A percentile compares a stretch with the other conserved stretches of the same genome.
Conservation (phyloP, 805 yeast species). For the Candida gorgasii region DNA sequence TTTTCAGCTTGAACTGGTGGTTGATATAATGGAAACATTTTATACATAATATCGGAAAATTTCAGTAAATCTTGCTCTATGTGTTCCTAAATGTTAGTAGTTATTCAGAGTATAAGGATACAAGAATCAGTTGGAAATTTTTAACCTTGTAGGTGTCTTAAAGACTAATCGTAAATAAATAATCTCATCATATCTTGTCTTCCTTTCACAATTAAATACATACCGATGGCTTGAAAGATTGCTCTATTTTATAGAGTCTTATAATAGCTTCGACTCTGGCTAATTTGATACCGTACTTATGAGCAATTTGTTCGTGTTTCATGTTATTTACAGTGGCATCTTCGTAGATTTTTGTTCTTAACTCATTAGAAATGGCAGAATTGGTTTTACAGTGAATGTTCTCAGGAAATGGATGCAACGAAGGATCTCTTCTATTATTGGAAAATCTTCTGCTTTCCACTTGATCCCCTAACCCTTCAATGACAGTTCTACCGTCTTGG, state of each 20-base stretch:
- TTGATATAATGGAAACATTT: conserved; percentile 75
- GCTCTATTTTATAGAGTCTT: conserved; percentile 65
- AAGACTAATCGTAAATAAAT: conserved; percentile 72
- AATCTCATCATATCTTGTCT: conserved; percentile 14
- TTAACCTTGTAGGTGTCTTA: conserved; percentile 50
- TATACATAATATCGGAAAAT: conserved; percentile 64
- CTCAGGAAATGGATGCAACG: conserved; percentile 79
- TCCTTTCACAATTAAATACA: conserved; percentile 31
- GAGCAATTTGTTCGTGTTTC: conserved; percentile 72
- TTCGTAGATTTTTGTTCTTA: conserved; percentile 60
- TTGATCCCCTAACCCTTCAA: conserved; percentile 10
- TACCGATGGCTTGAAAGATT: conserved; percentile 60
- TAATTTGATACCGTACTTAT: conserved; percentile 74
- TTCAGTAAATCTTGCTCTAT: conserved; percentile 56
- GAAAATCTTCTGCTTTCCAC: conserved; percentile 14
- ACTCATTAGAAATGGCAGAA: conserved; percentile 53
- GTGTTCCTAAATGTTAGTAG: conserved; percentile 48
- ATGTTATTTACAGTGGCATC: conserved; percentile 54
- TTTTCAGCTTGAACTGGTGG: conserved; percentile 57
- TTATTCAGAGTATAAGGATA: too few relatives aligned
- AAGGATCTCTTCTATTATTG: conserved; percentile 22
- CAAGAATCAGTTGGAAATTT: conserved; percentile 14
- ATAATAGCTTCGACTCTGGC: conserved; percentile 89
- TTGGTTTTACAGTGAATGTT: conserved; percentile 73
- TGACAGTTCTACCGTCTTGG: conserved; percentile 47